Conservation (phyloP, 2,329 filamentous ascomycete species). For the Fusarium vanettenii region DNA sequence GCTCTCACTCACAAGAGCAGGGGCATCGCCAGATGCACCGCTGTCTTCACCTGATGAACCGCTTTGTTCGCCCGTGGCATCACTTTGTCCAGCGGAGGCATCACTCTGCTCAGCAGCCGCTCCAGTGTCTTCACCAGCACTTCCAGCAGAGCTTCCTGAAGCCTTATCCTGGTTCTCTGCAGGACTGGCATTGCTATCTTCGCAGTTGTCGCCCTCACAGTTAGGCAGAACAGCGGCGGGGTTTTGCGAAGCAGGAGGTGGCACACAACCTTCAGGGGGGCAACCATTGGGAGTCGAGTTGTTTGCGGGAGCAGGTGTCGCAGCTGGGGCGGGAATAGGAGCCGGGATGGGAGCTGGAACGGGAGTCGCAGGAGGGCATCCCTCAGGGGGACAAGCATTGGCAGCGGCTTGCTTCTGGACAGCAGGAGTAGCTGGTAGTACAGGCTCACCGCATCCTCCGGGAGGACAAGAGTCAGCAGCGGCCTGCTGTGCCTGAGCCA, state of each 20-base stretch:
- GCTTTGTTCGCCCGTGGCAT: neutral
- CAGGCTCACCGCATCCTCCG: neutral
- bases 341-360: constrained; percentile 11
- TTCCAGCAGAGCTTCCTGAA: neutral
- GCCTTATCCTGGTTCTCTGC: neutral
- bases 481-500: neutral
- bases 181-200: neutral
- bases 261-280: constrained; percentile 8
- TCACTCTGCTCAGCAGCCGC: neutral
- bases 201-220: neutral
- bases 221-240: neutral
- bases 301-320: neutral
- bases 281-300: constrained; percentile 23
- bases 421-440: neutral
- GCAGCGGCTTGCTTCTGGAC: neutral
- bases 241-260: neutral
- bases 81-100: neutral
- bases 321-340: neutral
- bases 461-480: constrained; percentile 4
- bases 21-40: constrained; percentile 2
- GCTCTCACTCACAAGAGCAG: constrained; percentile 18
- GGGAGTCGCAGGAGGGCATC: constrained; percentile 8
- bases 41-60: neutral
- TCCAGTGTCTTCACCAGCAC: neutral
- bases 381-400: constrained; percentile 9